Evolutionary conservation across 345 rosid species (phyloP).

Genomic region (Populus ilicifolia): DNA sequence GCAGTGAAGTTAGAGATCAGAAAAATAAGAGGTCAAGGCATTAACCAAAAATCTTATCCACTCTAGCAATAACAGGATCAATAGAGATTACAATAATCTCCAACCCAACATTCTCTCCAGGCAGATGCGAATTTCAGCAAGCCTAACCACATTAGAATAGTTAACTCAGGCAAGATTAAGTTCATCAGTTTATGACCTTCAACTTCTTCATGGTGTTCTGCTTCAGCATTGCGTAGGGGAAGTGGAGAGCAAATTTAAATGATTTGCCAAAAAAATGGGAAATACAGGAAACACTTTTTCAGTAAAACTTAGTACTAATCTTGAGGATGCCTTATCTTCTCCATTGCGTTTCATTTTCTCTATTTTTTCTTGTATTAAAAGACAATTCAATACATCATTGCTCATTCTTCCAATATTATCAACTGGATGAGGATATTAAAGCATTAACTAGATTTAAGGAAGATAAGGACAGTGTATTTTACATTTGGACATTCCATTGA

Average conservation of each 20-base stretch:
- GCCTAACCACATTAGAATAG: background rate
- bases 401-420: background rate
- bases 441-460: background rate
- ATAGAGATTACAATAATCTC: background rate
- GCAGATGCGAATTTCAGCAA: background rate
- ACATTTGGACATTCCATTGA: background rate
- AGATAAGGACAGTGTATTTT: background rate
- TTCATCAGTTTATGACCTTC: background rate
- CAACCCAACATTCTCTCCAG: background rate
- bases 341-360: too few species aligned
- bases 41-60: background rate
- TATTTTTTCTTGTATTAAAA: too few species aligned
- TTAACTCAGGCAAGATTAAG: background rate
- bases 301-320: too few species aligned
- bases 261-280: too few species aligned
- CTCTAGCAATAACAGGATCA: too few species aligned
- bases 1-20: background rate
- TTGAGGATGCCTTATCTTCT: too few species aligned
- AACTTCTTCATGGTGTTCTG: too few species aligned
- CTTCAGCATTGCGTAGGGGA: too few species aligned
- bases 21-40: background rate
- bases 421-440: background rate
- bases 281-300: too few species aligned
- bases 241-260: too few species aligned
- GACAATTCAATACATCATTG: background rate